These are phyloP conservation scores for Oleoguttula mirabilis DNA, from an alignment of 495 filamentous ascomycete species.

Conservation along the genomic window DNA sequence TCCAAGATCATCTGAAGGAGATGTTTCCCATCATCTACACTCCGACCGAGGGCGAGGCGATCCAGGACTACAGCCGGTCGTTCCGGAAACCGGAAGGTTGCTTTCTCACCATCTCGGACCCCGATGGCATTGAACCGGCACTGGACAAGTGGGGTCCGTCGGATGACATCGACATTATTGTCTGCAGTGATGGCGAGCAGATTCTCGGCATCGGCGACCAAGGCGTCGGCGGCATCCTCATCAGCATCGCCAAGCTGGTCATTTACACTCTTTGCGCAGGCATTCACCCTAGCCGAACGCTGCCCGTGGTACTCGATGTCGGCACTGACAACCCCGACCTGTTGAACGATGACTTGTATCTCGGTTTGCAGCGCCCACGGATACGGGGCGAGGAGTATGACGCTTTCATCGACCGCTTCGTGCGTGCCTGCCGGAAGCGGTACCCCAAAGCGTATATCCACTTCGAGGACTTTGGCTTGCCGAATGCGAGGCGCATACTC, in stretches of 20 bases:
- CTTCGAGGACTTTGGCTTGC: constrained; percentile 55
- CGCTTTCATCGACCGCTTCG: constrained; percentile 61
- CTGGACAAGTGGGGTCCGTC: constrained; percentile 53
- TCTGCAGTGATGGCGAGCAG: constrained; percentile 68
- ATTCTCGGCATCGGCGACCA: constrained; percentile 88
- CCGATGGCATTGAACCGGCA: constrained; percentile 47
- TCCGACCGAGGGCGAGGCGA: constrained; percentile 85
- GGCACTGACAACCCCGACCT: constrained; percentile 74
- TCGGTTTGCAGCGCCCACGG: constrained; percentile 58
- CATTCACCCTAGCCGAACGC: constrained; percentile 64
- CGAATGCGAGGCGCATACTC: constrained; percentile 53
- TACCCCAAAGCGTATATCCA: constrained; percentile 79
- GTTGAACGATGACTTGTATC: constrained; percentile 67
- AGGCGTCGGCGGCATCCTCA: constrained; percentile 78
- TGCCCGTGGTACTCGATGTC: constrained; percentile 78
- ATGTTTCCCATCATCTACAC: constrained; percentile 88
- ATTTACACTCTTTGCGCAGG: constrained; percentile 77
- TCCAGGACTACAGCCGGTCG: constrained; percentile 67
- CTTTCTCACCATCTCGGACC: constrained; percentile 50
- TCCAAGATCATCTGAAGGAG: constrained; percentile 60
- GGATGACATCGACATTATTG: constrained; percentile 80
- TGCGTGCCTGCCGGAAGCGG: constrained; percentile 49
- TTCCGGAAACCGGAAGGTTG: constrained; percentile 69
- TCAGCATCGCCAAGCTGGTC: constrained; percentile 71
- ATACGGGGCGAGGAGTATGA: constrained; percentile 66